Conservation (phyloP, 495 filamentous ascomycete genomes). For the Talaromyces borbonicus region DNA sequence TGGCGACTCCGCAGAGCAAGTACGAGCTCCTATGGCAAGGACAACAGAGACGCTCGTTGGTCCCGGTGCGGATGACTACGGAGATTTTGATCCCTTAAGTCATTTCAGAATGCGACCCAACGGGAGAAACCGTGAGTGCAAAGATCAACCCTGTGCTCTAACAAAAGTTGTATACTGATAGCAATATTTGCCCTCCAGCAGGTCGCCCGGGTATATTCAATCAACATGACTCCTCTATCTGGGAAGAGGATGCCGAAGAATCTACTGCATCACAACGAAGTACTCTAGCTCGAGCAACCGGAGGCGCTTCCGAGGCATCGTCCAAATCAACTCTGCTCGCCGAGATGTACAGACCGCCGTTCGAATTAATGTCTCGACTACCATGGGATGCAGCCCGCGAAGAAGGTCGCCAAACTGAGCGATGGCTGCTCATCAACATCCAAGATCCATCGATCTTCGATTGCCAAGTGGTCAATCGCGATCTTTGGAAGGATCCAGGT, state of each 20-base stretch:
- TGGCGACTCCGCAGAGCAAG: constrained; percentile 45
- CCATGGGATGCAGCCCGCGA: constrained; percentile 74
- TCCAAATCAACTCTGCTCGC: constrained; percentile 65
- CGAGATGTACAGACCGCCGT: constrained; percentile 85
- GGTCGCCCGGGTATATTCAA: constrained; percentile 73
- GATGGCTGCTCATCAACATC: constrained; percentile 92
- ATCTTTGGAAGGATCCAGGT: constrained; percentile 81
- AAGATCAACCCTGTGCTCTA: too few species aligned
- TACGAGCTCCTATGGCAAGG: constrained; percentile 84
- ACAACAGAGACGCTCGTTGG: constrained; percentile 87
- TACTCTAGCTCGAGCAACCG: constrained; percentile 51
- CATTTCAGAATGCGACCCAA: constrained; percentile 51
- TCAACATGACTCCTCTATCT: constrained; percentile 65
- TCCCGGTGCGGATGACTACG: constrained; percentile 45
- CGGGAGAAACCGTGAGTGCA: constrained; percentile 31
- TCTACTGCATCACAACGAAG: constrained; percentile 31
- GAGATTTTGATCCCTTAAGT: constrained; percentile 51
- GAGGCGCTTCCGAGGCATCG: constrained; percentile 63
- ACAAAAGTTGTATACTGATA: too few species aligned
- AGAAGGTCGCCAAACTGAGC: constrained; percentile 72
- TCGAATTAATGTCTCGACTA: constrained; percentile 67
- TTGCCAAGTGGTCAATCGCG: constrained; percentile 85
- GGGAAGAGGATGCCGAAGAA: constrained; percentile 49
- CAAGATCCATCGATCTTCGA: constrained; percentile 87
- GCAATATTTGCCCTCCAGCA: too few species aligned